Base-by-base conservation (phyloP, 164 flowering plant species). In the Aristolochia contorta region DNA sequence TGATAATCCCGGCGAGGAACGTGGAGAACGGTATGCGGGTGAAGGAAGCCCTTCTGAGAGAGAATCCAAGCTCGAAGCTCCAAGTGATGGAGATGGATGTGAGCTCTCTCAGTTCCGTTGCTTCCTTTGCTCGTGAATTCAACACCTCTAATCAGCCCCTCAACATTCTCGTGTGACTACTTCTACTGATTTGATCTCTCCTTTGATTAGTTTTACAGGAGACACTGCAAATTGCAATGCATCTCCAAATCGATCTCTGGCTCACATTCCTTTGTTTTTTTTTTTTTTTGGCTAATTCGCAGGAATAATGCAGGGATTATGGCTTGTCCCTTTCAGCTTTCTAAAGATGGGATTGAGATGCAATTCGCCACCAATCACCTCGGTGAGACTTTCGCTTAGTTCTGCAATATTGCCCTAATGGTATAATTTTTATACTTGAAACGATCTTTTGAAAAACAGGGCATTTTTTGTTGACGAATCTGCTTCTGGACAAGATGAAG, bases 291-390 rank as follows among this genome's bases (percentile, higher is more conserved):
- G n/a, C n/a, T n/a, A n/a, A n/a, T n/a, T n/a, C 52, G 24, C 49
- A 84, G 95, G 55, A 87, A 87, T 65, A 87, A 85, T 77, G 95
- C 95, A 69, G 95, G 89, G 37, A 45, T 85, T 14, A 82, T 87
- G 87, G 82, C 78, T 2, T 74, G 80, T 7, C 91, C 89, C 5
- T 85, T 79, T 76, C 75, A 60, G 68, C 82, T 85, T 23, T 85
- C 96, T 47, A 68, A 70, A 61, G 89, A 87, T 69, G 76, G 74
- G 54, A 70, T 87, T 55, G 96, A 87, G 69, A 69, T 81, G 51
- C 91, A 85, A 68, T 87, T 85, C 71, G 96, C 96, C 18, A 81
- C 86, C 50, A 87, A 87, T 58, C 85, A 87, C 64, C 12, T 84
- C 23, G 96, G 96, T 85, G 71, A 47, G 62, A 47, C 12, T 20